Evolutionary conservation across 345 rosid species (phyloP).

Genomic region (Noccaea bulbosa): DNA sequence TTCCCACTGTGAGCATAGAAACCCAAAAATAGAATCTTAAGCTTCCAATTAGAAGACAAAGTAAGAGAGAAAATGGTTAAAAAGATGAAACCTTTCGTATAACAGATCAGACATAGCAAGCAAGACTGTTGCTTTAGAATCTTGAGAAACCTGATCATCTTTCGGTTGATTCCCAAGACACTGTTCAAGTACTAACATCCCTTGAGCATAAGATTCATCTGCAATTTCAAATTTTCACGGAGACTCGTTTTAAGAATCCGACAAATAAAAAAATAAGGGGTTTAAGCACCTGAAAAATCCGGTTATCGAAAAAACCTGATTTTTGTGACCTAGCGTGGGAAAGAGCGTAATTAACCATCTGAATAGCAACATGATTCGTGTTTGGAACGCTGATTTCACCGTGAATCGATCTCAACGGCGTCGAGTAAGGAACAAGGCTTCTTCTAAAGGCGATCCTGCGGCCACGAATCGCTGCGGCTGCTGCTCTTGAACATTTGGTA

Average conservation of each 20-base stretch:
- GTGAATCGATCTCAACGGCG: conserved; percentile 53
- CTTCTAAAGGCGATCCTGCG: conserved; percentile 18
- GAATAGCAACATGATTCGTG: conserved; percentile 71
- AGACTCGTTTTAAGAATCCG: neutral
- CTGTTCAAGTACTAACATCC: conserved; percentile 82
- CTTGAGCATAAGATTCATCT: conserved; percentile 84
- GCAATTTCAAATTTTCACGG: neutral
- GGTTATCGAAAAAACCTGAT: conserved; percentile 56
- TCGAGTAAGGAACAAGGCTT: conserved; percentile 19
- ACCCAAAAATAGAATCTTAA: conserved; percentile 1
- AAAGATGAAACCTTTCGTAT: conserved; percentile 59
- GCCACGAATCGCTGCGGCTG: conserved; percentile 30
- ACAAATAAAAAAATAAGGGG: conserved; percentile 14
- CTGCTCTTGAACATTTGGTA: conserved; percentile 45
- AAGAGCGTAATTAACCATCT: conserved; percentile 91
- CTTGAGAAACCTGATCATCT: conserved; percentile 54
- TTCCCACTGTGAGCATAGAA: conserved; percentile 53
- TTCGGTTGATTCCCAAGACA: conserved; percentile 63
- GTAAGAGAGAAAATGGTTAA: neutral
- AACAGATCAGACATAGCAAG: conserved; percentile 84
- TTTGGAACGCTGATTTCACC: conserved; percentile 49
- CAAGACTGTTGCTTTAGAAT: conserved; percentile 64
- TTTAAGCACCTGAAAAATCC: neutral
- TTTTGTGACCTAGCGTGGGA: conserved; percentile 69
- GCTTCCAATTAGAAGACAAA: neutral